phyloP scores from a whole-genome alignment of 768 basidiomycete genomes.

The Pleurotus salmoneostramineus region DNA sequence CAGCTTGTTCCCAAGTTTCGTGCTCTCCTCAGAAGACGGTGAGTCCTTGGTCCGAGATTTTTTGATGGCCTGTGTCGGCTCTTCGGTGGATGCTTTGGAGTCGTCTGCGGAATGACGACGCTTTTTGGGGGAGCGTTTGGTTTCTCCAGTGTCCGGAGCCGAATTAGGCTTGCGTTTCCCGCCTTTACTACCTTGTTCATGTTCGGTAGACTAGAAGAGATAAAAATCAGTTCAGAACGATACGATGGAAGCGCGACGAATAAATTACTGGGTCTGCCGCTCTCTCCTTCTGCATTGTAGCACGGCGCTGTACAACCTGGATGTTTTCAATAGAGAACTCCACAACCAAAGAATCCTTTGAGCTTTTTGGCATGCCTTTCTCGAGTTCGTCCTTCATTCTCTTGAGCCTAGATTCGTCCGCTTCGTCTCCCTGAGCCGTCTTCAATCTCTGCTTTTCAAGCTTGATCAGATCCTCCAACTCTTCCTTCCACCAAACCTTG shows the following conservation, averaged over 20 bases:
- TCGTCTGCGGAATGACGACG: slow-evolving; percentile 24
- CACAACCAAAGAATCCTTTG: slow-evolving; percentile 62
- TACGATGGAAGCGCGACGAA: background rate
- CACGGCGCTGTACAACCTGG: slow-evolving; percentile 79
- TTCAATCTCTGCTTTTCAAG: slow-evolving; percentile 44
- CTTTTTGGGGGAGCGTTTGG: slow-evolving; percentile 36
- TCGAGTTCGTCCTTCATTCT: slow-evolving; percentile 57
- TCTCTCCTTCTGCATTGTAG: slow-evolving; percentile 44
- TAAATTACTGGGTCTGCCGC: slow-evolving; percentile 19
- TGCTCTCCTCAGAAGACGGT: background rate
- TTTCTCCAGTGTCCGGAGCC: background rate
- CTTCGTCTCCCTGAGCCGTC: slow-evolving; percentile 24
- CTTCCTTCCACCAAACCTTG: slow-evolving; percentile 83
- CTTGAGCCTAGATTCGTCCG: slow-evolving; percentile 46
- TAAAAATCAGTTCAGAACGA: background rate
- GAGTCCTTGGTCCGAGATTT: background rate
- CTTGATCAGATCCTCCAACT: slow-evolving; percentile 57
- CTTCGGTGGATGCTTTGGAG: slow-evolving; percentile 5
- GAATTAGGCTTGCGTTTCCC: too few species aligned
- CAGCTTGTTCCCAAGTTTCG: slow-evolving; percentile 36
- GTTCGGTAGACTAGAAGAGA: background rate
- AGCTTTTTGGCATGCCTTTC: slow-evolving; percentile 32
- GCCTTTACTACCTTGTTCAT: too few species aligned
- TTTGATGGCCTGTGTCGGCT: slow-evolving; percentile 18
- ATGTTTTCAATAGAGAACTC: slow-evolving; percentile 97